phyloP scores from a whole-genome alignment of 192 early-diverging fungal species.

The Coemansia sp. region DNA sequence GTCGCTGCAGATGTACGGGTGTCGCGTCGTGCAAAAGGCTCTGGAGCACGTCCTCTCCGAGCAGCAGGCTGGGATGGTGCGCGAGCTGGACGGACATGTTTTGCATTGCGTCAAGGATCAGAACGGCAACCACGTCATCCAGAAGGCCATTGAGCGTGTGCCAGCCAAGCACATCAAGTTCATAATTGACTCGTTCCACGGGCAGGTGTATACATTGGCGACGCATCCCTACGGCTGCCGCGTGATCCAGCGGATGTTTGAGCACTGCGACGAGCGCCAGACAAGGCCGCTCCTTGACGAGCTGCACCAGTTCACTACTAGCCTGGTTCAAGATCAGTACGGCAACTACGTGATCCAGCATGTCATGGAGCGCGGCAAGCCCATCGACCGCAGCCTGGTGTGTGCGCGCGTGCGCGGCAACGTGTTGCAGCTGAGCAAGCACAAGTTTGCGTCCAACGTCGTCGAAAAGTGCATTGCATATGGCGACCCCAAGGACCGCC shows the following conservation, averaged over 20 bases:
- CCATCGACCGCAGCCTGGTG: constrained; percentile 84
- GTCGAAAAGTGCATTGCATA: constrained; percentile 98
- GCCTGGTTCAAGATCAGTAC: constrained; percentile 97
- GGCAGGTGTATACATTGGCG: constrained; percentile 93
- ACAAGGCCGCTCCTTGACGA: constrained; percentile 88
- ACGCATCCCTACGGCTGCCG: constrained; percentile 99
- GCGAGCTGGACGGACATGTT: constrained; percentile 93
- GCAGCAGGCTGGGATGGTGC: constrained; percentile 89
- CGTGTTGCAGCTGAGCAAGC: constrained; percentile 91
- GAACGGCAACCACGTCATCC: constrained; percentile 99
- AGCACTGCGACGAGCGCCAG: constrained; percentile 93
- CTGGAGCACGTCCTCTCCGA: constrained; percentile 91
- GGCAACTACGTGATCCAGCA: constrained; percentile 99
- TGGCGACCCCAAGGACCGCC: constrained; percentile 85
- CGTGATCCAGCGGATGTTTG: constrained; percentile 99
- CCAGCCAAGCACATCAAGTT: constrained; percentile 92
- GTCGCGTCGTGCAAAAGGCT: constrained; percentile 98
- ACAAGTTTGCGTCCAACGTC: constrained; percentile 99
- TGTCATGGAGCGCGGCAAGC: constrained; percentile 92
- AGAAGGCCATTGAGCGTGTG: constrained; percentile 98
- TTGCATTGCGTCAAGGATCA: constrained; percentile 99
- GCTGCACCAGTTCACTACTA: constrained; percentile 88
- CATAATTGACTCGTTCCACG: constrained; percentile 97
- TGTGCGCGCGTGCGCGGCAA: constrained; percentile 91
- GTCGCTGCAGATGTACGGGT: constrained; percentile 99